phyloP scores from a whole-genome alignment of 805 yeast species.

The Kregervanrija delftensis region DNA sequence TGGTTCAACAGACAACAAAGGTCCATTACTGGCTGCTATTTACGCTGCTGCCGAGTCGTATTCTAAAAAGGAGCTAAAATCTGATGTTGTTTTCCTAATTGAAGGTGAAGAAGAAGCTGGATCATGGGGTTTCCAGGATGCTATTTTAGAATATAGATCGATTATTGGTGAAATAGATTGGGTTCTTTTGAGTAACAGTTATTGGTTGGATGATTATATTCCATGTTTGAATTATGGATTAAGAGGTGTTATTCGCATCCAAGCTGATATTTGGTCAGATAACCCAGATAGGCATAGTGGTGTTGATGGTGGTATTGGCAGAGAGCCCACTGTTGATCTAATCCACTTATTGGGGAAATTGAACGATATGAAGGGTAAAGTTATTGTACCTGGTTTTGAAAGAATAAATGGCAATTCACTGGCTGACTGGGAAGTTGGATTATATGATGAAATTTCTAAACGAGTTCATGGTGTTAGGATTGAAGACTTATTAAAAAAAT shows the following conservation, averaged over 20 bases:
- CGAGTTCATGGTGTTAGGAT: constrained; percentile 26
- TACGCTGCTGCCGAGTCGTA: constrained; percentile 76
- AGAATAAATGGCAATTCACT: constrained; percentile 1
- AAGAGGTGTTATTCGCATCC: constrained; percentile 81
- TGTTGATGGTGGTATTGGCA: constrained; percentile 85
- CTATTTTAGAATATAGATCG: constrained; percentile 43
- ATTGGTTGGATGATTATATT: constrained; percentile 83
- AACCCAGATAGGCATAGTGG: constrained; percentile 92
- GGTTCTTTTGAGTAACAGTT: constrained; percentile 83
- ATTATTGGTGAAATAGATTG: constrained; percentile 76
- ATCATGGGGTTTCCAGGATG: constrained; percentile 73
- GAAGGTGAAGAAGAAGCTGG: constrained; percentile 98
- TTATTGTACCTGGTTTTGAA: constrained; percentile 50
- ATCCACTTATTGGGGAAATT: constrained; percentile 64
- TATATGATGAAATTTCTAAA: constrained; percentile 55
- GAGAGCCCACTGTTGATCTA: constrained; percentile 87
- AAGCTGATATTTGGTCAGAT: constrained; percentile 64
- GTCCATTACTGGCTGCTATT: constrained; percentile 82
- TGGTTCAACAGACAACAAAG: constrained; percentile 93
- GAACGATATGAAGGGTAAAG: constrained; percentile 47
- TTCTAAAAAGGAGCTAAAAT: constrained; percentile 42
- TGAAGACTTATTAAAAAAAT: constrained; percentile 61
- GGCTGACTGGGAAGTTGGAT: constrained; percentile 45
- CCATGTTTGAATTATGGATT: constrained; percentile 95
- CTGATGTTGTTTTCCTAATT: constrained; percentile 74